phyloP scores from a whole-genome alignment of 179 eudicot genomes.

The Beta corolliflora region DNA sequence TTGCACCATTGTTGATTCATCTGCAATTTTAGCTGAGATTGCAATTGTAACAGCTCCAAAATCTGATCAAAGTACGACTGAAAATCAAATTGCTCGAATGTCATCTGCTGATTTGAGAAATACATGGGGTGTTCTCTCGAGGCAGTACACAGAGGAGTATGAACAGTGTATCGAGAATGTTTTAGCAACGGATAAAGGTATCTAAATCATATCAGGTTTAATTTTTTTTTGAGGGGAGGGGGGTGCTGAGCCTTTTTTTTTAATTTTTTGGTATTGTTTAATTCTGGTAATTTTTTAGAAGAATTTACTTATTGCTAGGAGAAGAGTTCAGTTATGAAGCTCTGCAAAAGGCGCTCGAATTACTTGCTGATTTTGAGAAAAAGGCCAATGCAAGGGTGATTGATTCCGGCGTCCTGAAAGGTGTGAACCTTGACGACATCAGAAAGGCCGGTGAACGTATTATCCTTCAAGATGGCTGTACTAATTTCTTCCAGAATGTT shows the following conservation, averaged over 20 bases:
- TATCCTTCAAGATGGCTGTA: constrained; percentile 83
- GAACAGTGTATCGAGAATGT: constrained; percentile 74
- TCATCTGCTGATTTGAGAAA: constrained; percentile 66
- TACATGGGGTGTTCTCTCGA: constrained; percentile 74
- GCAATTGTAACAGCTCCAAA: constrained; percentile 83
- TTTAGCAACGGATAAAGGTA: constrained; percentile 59
- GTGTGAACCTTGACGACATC: constrained; percentile 76
- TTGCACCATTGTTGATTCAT: constrained; percentile 95
- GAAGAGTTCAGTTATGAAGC: constrained; percentile 55
- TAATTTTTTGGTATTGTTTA: background rate
- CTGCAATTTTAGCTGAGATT: constrained; percentile 89
- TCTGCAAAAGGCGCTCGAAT: constrained; percentile 61
- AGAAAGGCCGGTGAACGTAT: constrained; percentile 85
- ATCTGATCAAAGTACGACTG: constrained; percentile 60
- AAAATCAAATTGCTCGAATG: constrained; percentile 60
- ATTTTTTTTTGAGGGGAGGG: background rate
- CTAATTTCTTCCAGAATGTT: constrained; percentile 58
- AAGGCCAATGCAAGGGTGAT: constrained; percentile 78
- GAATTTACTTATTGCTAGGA: constrained; percentile 42
- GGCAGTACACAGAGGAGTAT: constrained; percentile 83
- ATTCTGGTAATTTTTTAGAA: background rate
- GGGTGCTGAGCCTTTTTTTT: background rate
- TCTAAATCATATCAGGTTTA: background rate
- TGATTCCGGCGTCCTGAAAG: constrained; percentile 85
- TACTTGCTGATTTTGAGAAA: constrained; percentile 81